phyloP scores from a whole-genome alignment of 2,329 filamentous ascomycete genomes.

The Apiospora rasikravindrae region DNA sequence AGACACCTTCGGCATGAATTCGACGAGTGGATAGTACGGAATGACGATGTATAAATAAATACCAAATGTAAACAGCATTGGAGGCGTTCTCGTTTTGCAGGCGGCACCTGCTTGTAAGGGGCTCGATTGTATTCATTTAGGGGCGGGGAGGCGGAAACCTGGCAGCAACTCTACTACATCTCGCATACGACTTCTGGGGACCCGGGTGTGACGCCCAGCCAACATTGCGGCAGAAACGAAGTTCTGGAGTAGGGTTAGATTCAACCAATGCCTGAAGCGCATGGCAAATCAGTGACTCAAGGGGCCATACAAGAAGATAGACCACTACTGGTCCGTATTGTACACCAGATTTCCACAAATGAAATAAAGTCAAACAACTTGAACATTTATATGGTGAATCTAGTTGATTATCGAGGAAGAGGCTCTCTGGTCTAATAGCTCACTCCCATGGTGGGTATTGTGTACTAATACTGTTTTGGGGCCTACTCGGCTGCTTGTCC shows the following conservation, averaged over 20 bases:
- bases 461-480: background rate
- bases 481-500: background rate
- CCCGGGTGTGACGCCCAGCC: background rate
- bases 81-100: background rate
- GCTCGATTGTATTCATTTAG: background rate
- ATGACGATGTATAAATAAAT: conserved; percentile 3
- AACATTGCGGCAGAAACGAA: background rate
- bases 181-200: background rate
- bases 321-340: background rate
- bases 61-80: conserved; percentile 22
- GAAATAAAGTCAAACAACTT: background rate
- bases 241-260: background rate
- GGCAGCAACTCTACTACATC: background rate
- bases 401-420: background rate
- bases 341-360: background rate
- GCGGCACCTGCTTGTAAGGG: background rate
- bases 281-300: background rate
- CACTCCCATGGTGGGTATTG: background rate
- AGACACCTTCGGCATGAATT: conserved; percentile 1
- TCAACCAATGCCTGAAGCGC: background rate
- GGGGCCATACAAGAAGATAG: background rate
- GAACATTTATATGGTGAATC: background rate
- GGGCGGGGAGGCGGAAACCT: background rate
- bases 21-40: background rate
- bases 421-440: background rate